Conservation (phyloP, 108 stramenopile genomes). For the Fragilaria crotonensis region DNA sequence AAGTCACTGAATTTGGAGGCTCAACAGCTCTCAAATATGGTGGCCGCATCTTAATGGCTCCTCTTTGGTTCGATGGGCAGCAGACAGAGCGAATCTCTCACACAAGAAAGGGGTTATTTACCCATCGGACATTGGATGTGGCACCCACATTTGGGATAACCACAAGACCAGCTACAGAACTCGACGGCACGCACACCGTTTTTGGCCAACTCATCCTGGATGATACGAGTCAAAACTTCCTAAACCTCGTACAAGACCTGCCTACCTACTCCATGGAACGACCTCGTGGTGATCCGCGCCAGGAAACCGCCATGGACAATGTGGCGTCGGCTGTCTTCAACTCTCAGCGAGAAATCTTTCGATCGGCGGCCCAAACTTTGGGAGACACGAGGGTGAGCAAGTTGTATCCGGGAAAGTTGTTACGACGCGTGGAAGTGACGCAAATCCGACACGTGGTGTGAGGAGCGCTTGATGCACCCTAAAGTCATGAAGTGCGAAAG, state of each 20-base stretch:
- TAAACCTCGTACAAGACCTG: conserved; percentile 48
- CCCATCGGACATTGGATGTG: conserved; percentile 63
- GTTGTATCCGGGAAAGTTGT: conserved; percentile 71
- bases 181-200: conserved; percentile 67
- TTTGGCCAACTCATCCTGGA: conserved; percentile 71
- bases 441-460: too few relatives aligned
- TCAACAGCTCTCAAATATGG: conserved; percentile 54
- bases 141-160: conserved; percentile 77
- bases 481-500: too few relatives aligned
- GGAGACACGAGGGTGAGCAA: conserved; percentile 71
- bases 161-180: conserved; percentile 37
- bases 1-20: conserved; percentile 51
- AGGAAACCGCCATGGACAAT: conserved; percentile 21
- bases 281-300: conserved; percentile 20
- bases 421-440: conserved; percentile 77
- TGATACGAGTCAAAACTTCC: conserved; percentile 32
- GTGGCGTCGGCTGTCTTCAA: conserved; percentile 60
- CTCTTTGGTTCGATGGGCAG: conserved; percentile 61
- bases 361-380: conserved; percentile 69
- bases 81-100: conserved; percentile 30
- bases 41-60: conserved; percentile 52
- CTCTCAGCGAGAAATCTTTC: conserved; percentile 72
- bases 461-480: too few relatives aligned
- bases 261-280: conserved; percentile 51
- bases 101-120: conserved; percentile 51